A percentile compares a stretch with the other conserved stretches of the same genome.
Evolutionary conservation across 192 early-diverging fungal genomes (phyloP).

Genomic region (Powellomyces hirtus): DNA sequence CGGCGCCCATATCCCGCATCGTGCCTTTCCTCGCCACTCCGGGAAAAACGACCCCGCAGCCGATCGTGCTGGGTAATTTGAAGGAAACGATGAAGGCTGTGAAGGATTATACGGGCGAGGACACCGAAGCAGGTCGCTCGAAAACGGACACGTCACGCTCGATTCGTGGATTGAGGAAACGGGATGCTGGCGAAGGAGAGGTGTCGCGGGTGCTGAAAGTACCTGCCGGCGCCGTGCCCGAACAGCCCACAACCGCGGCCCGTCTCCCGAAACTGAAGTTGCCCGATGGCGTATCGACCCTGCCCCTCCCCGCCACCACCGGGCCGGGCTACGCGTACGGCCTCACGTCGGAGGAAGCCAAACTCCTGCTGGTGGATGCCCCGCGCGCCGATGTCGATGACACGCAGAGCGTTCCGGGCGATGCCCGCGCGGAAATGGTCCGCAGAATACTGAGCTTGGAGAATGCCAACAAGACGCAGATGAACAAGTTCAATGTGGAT

Average conservation of each 20-base stretch:
- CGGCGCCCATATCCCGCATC: not conserved
- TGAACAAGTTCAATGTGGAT: conserved; percentile 73
- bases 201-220: conserved; percentile 6
- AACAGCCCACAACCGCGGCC: not conserved
- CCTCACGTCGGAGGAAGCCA: conserved; percentile 37
- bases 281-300: not conserved
- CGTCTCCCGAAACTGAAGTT: not conserved
- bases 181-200: not conserved
- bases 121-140: not conserved
- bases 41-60: not conserved
- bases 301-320: not conserved
- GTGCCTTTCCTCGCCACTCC: conserved; percentile 12
- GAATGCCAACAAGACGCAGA: conserved; percentile 75
- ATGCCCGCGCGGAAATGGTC: conserved; percentile 48
- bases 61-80: conserved; percentile 14
- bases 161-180: not conserved
- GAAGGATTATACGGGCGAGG: not conserved
- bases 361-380: conserved; percentile 35
- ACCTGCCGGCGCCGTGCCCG: conserved; percentile 2
- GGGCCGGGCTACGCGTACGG: conserved; percentile 44
- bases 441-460: conserved; percentile 70
- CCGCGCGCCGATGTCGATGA: conserved; percentile 15
- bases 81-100: not conserved
- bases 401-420: not conserved
- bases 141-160: not conserved